phyloP scores from a whole-genome alignment of 768 basidiomycete species.

The Rhodotorula graminis region DNA sequence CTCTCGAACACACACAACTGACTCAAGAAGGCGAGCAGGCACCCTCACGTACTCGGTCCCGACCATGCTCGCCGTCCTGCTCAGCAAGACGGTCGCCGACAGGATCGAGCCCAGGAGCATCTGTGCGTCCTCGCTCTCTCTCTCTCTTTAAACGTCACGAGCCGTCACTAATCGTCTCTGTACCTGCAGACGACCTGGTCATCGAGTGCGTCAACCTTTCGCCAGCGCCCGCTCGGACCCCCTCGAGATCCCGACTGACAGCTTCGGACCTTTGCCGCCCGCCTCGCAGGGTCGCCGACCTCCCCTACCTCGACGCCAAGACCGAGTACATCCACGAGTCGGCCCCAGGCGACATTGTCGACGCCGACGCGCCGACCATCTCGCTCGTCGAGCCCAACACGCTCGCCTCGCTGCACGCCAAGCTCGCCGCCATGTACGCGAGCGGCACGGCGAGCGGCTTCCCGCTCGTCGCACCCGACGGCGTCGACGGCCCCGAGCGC shows the following conservation, averaged over 20 bases:
- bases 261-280: slow-evolving; percentile 3
- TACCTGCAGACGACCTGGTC: slow-evolving; percentile 61
- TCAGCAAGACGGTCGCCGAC: slow-evolving; percentile 85
- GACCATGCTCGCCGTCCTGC: slow-evolving; percentile 75
- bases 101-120: slow-evolving; percentile 87
- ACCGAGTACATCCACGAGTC: slow-evolving; percentile 59
- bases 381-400: slow-evolving; percentile 67
- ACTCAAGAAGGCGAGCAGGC: slow-evolving; percentile 54
- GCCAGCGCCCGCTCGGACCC: too few species aligned
- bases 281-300: slow-evolving; percentile 60
- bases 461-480: slow-evolving; percentile 58
- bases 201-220: slow-evolving; percentile 59
- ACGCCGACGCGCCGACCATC: slow-evolving; percentile 61
- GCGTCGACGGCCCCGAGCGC: slow-evolving; percentile 47
- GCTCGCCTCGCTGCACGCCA: slow-evolving; percentile 66
- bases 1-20: neutral
- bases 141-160: too few species aligned
- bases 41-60: slow-evolving; percentile 87
- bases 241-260: neutral
- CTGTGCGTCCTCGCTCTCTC: slow-evolving; percentile 57
- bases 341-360: slow-evolving; percentile 22
- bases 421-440: slow-evolving; percentile 64
- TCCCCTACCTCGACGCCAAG: slow-evolving; percentile 89
- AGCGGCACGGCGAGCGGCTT: slow-evolving; percentile 63
- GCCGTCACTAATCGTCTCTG: too few species aligned